phyloP scores from a whole-genome alignment of 2,329 filamentous ascomycete species.

The Ceratocystis diversiconidia region DNA sequence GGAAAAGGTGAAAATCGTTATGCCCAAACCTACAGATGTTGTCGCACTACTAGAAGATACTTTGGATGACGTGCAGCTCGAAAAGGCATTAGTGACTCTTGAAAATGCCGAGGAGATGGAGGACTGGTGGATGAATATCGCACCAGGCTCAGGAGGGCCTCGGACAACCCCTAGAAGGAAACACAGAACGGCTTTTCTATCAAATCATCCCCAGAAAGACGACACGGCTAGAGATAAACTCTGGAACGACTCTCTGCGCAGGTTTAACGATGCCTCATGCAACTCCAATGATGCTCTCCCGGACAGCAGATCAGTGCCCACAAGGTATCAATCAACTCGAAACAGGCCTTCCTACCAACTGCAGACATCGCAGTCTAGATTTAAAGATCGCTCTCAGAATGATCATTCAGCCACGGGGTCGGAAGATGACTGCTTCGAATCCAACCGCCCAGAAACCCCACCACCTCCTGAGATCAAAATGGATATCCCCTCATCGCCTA shows the following conservation, averaged over 20 bases:
- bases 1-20: background rate
- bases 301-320: background rate
- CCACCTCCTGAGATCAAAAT: background rate
- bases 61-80: conserved; percentile 5
- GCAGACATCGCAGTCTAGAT: background rate
- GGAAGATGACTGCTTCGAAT: conserved; percentile 15
- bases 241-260: background rate
- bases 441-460: background rate
- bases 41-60: conserved; percentile 8
- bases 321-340: background rate
- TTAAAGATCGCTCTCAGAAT: background rate
- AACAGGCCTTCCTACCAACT: background rate
- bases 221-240: background rate
- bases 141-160: conserved; percentile 2
- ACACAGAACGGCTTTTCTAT: background rate
- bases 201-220: background rate
- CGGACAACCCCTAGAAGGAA: background rate
- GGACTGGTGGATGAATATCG: conserved; percentile 14
- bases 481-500: background rate
- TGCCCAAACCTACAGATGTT: background rate
- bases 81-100: background rate
- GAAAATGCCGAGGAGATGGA: background rate
- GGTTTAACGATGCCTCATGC: background rate
- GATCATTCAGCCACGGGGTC: conserved; percentile 1
- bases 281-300: background rate